Percentiles rank a stretch among this genome's conserved stretches.
These are phyloP conservation scores for Dothideomycetidae sp. DNA, from an alignment of 2,329 filamentous ascomycete genomes.

Conservation along the genomic window DNA sequence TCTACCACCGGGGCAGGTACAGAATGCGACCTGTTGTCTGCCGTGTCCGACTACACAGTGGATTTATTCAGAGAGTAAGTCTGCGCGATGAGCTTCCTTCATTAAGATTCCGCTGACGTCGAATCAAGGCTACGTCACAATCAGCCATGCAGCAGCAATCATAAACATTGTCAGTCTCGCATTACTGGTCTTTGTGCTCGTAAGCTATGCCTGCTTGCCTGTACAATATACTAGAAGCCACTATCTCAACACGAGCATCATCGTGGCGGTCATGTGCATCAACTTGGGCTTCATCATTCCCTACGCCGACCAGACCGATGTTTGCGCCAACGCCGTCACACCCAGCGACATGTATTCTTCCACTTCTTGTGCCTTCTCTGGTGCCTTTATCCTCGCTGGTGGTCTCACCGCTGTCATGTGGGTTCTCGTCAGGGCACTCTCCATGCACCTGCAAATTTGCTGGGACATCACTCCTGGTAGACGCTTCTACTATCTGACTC, in stretches of 20 bases:
- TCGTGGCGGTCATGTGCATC: constrained; percentile 61
- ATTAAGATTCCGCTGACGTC: background rate
- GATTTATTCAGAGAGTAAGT: constrained; percentile 45
- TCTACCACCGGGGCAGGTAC: constrained; percentile 28
- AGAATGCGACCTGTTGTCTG: constrained; percentile 58
- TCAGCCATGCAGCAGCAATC: constrained; percentile 62
- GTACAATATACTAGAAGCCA: constrained; percentile 83
- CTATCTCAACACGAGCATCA: constrained; percentile 81
- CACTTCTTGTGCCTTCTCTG: constrained; percentile 73
- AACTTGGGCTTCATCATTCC: constrained; percentile 89
- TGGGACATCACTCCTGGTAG: constrained; percentile 86
- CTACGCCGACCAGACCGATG: constrained; percentile 58
- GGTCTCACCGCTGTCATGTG: constrained; percentile 77
- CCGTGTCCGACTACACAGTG: constrained; percentile 81
- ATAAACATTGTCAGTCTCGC: constrained; percentile 61
- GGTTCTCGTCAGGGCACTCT: constrained; percentile 80
- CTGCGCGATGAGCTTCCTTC: too few relatives aligned
- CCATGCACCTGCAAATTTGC: constrained; percentile 92
- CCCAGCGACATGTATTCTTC: constrained; percentile 82
- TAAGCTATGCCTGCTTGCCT: constrained; percentile 68
- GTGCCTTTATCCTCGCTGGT: constrained; percentile 70
- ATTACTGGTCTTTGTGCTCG: constrained; percentile 58
- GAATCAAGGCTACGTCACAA: constrained; percentile 33
- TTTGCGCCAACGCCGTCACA: constrained; percentile 83
- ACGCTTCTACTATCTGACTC: constrained; percentile 76